These are phyloP conservation scores for Colletotrichum gigasporum DNA, from an alignment of 2,329 filamentous ascomycete species.

Conservation along the genomic window DNA sequence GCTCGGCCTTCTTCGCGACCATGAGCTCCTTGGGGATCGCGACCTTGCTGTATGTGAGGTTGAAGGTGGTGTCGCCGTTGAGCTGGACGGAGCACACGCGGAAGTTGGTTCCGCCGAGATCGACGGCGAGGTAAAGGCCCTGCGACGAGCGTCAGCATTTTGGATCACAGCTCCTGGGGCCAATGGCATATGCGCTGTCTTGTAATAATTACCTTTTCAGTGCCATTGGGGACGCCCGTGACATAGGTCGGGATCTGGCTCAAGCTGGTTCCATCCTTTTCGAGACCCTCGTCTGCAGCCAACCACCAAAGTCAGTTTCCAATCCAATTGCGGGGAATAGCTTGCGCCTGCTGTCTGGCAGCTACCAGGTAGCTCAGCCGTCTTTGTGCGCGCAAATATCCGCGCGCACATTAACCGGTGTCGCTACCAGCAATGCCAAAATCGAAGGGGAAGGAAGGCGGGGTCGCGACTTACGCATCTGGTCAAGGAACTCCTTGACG, in stretches of 20 bases:
- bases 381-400: slow-evolving; percentile 15
- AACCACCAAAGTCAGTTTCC: slow-evolving; percentile 5
- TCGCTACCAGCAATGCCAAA: neutral
- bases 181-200: slow-evolving; percentile 3
- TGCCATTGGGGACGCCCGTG: slow-evolving; percentile 94
- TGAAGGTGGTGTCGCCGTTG: slow-evolving; percentile 95
- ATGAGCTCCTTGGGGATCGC: slow-evolving; percentile 91
- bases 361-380: neutral
- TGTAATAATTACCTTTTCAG: slow-evolving; percentile 78
- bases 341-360: neutral
- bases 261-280: slow-evolving; percentile 80
- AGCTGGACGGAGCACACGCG: slow-evolving; percentile 95
- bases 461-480: slow-evolving; percentile 72
- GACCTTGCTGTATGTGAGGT: slow-evolving; percentile 91
- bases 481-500: slow-evolving; percentile 84
- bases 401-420: slow-evolving; percentile 1
- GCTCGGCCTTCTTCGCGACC: slow-evolving; percentile 84
- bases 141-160: slow-evolving; percentile 47
- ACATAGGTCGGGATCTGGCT: slow-evolving; percentile 98
- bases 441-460: neutral
- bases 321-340: neutral
- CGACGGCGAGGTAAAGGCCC: slow-evolving; percentile 95
- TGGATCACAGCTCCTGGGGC: neutral
- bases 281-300: slow-evolving; percentile 78
- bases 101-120: slow-evolving; percentile 98